Base-by-base conservation (phyloP, 306 rosid species). In the Begonia loranthoides region DNA sequence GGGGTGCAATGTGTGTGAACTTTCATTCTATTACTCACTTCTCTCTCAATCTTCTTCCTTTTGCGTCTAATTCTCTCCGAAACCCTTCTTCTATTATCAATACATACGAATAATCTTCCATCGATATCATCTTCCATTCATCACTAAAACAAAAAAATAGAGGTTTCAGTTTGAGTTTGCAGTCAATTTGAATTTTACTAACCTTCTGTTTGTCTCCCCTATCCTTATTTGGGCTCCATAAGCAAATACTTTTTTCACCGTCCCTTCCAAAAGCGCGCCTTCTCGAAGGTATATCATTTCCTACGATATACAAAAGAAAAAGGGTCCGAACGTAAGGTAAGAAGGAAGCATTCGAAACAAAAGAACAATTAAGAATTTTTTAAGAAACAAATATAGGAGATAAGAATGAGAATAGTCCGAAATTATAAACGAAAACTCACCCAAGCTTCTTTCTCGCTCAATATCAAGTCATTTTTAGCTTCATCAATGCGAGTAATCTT, bases 391-490 rank as follows among this genome's bases (percentile, higher is more conserved):
- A 28, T 28, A 28, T 8, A 28, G 9, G 36, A 13, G 41, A 47
- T 57, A 24, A n/a, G 49, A 13, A n/a, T 19, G 15, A 64, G n/a
- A 53, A 36, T 54, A 1, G 22, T 19, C 2, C 22, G 3, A 19
- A 19, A 49, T 24, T 60, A 41, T 60, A 15, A 56, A 24, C 41
- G 50, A 57, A 63, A 77, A 76, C 94, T 66, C 41, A 90, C 99
- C 99, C 95, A 90, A 50, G 99, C 94, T 66, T 69, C 75, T 71
- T 68, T 83, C 72, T 86, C 94, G 54, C 95, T 83, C 57, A 86
- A 79, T 65, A 86, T 66, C 54, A 90, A 66, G 67, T 68, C 82
- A 67, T 90, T 86, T 62, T 70, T 90, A 62, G 64, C 53, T 79
- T 90, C 95, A 50, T 83, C 90, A 51, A 82, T 60, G 51, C 80